phyloP scores from a whole-genome alignment of 768 basidiomycete genomes.

The Suillus weaverae region DNA sequence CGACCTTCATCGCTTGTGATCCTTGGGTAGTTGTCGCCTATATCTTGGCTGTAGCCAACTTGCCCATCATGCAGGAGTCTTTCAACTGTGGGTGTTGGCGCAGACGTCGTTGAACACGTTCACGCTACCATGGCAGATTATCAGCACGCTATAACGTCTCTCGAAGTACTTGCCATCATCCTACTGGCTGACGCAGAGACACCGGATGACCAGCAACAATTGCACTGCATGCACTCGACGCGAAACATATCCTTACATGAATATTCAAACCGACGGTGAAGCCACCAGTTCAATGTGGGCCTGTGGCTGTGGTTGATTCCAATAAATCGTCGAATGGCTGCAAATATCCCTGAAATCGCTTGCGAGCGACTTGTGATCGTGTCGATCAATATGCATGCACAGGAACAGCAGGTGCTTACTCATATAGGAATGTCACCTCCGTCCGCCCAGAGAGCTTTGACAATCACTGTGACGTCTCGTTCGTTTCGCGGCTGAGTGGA shows the following conservation, averaged over 20 bases:
- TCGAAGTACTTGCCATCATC: too few relatives aligned
- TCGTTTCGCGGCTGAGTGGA: constrained; percentile 5
- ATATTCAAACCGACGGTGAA: not conserved
- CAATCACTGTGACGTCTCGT: constrained; percentile 9
- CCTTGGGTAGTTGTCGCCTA: constrained; percentile 31
- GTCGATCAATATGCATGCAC: constrained; percentile 28
- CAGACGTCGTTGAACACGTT: too few relatives aligned
- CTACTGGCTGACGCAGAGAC: too few relatives aligned
- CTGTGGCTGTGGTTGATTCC: constrained; percentile 41
- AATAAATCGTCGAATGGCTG: constrained; percentile 33
- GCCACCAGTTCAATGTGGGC: constrained; percentile 24
- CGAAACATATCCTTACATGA: not conserved
- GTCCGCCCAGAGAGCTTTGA: not conserved
- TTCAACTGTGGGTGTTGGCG: too few relatives aligned
- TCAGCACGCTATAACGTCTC: too few relatives aligned
- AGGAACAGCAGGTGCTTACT: constrained; percentile 3
- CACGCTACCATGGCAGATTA: too few relatives aligned
- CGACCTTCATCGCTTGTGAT: constrained; percentile 26
- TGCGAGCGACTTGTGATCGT: constrained; percentile 21
- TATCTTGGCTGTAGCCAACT: constrained; percentile 27
- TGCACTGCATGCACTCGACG: too few relatives aligned
- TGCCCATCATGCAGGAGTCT: not conserved
- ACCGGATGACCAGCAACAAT: too few relatives aligned
- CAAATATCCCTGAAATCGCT: constrained; percentile 35
- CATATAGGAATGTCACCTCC: not conserved